Base-by-base conservation (phyloP, 2,329 filamentous ascomycete genomes). In the Colletotrichum paranaense region DNA sequence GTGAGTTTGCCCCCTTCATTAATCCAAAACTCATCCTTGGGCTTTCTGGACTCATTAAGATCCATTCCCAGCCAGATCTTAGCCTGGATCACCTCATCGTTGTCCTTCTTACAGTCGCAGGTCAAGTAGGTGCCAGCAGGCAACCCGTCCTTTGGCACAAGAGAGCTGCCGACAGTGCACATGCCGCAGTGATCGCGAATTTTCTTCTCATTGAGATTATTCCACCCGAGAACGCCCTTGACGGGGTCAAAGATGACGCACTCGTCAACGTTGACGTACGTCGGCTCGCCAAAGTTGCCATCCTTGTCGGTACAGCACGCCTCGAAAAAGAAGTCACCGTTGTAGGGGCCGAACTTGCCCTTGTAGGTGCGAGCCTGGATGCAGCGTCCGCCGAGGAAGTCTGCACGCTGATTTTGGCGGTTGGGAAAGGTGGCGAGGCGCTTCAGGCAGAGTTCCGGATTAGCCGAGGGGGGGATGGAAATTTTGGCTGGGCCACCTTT, bases 261-360 rank as follows among this genome's bases (percentile, higher is more conserved):
- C 32, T 68, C 24, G 14, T 68, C 58, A 3, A 68, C 35, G 6
- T 57, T 64, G 26, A 68, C 24, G 16, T 11, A 68, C 1, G 66
- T 68, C 8, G 66, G 66, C 49, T 56, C 24, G 30, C 46, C 62
- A 32, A 26, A 68, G 5, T 68, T 35, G 8, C 28, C 26, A 12
- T 68, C 16, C 5, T 24, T 30, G 66, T 68, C 62, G 14, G 42
- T 68, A 26, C 66, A 68, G 66, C 66, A 68, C 11, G 66, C 24
- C 22, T 64, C 66, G 46, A 68, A 63, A 24, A 42, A 68, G 49
- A 56, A 55, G 32, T 56, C 35, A 32, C 59, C 66, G 4, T 56
- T 64, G 49, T 68, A 56, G 9, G 59, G 66, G 32, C 66, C 66
- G 19, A 53, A 63, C 19, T 57, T 68, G 24, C 59, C 59, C 32